These are phyloP conservation scores for Prosopis cineraria DNA, from an alignment of 306 rosid species.

Conservation along the genomic window DNA sequence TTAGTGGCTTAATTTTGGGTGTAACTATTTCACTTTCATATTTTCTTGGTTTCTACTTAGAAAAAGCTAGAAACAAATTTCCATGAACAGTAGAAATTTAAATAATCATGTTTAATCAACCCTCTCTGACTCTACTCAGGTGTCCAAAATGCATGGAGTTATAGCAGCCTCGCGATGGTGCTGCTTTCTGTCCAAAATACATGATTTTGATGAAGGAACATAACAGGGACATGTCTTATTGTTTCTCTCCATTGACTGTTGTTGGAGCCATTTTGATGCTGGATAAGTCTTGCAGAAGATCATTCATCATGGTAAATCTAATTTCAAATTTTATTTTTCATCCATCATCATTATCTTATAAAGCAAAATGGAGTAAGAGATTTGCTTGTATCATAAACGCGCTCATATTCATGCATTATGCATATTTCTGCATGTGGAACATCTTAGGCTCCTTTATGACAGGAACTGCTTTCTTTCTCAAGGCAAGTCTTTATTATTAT, in stretches of 20 bases:
- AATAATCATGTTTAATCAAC: neutral
- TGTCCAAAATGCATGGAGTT: constrained; percentile 90
- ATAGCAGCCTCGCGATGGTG: constrained; percentile 84
- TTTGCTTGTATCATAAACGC: constrained; percentile 28
- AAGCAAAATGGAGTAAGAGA: neutral
- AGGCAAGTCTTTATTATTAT: constrained; percentile 45
- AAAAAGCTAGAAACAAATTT: neutral
- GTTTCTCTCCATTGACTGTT: constrained; percentile 55
- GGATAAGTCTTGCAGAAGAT: constrained; percentile 67
- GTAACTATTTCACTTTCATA: neutral
- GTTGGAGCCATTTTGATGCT: constrained; percentile 61
- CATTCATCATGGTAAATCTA: constrained; percentile 56
- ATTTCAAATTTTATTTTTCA: neutral
- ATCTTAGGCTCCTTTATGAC: constrained; percentile 58
- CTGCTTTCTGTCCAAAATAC: constrained; percentile 97
- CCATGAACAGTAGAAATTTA: neutral
- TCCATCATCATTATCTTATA: neutral
- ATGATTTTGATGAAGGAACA: too few species aligned
- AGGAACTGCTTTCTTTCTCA: constrained; percentile 58
- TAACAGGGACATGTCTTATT: too few species aligned
- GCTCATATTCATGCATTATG: constrained; percentile 6
- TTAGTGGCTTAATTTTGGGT: neutral
- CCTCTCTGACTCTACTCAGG: constrained; percentile 37
- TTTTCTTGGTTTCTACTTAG: neutral
- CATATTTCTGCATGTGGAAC: constrained; percentile 63